A percentile compares a stretch with the other conserved stretches of the same genome.
phyloP scores from a whole-genome alignment of 139 green algal species.

The Chlamydomonas sphaeroides region DNA sequence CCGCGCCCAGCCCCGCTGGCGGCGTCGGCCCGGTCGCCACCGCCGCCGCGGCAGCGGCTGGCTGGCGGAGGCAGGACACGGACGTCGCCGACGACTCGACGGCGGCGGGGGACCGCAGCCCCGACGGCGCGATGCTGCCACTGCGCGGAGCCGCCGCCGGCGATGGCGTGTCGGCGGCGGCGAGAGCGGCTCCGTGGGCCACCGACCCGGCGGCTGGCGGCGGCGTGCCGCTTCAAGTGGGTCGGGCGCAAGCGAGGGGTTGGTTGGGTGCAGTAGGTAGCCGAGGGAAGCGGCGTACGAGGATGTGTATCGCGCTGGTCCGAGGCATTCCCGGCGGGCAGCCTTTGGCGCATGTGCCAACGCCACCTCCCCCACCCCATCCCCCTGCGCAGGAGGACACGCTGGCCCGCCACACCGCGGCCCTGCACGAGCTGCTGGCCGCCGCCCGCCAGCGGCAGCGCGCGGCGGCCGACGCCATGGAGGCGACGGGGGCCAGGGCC shows the following conservation, averaged over 20 bases:
- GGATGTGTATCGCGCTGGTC: not conserved
- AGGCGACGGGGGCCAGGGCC: not conserved
- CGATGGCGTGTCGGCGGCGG: not conserved
- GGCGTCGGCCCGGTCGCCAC: too few species aligned
- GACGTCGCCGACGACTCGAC: too few species aligned
- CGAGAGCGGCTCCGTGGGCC: not conserved
- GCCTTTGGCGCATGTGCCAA: not conserved
- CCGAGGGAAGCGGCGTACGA: not conserved
- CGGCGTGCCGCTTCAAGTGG: not conserved
- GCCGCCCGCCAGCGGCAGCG: too few species aligned
- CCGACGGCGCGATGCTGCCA: too few species aligned
- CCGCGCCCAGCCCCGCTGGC: too few species aligned
- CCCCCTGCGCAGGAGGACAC: not conserved
- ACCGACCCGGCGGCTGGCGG: not conserved
- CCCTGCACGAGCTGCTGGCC: too few species aligned
- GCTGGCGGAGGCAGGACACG: too few species aligned
- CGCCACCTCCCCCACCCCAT: too few species aligned
- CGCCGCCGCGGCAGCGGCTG: too few species aligned
- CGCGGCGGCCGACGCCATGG: not conserved
- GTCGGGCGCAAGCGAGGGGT: not conserved
- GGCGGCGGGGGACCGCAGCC: too few species aligned
- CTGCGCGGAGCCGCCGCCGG: too few species aligned
- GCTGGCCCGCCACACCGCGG: slow-evolving; percentile 20
- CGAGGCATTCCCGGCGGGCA: not conserved
- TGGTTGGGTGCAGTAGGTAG: not conserved